Evolutionary conservation across 1,284 basidiomycete genomes (phyloP).

Genomic region (Ustilago hordei): DNA sequence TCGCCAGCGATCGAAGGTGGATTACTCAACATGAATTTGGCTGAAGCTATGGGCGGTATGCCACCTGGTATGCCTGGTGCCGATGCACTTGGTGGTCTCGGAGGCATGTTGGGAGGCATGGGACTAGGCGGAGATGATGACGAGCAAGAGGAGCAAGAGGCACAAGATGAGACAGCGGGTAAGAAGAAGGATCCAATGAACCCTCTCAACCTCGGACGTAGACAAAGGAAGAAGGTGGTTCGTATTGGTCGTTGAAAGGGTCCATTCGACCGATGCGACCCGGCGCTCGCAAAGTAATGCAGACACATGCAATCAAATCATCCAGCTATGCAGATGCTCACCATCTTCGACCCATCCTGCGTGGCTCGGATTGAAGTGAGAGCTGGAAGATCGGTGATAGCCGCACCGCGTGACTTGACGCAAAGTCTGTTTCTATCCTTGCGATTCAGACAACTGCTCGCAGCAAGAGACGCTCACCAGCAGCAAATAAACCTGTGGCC

Average conservation of each 20-base stretch:
- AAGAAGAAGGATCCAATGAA: conserved; percentile 53
- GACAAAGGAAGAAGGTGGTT: conserved; percentile 65
- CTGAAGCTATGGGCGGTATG: conserved; percentile 62
- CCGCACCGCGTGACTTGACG: too few relatives aligned
- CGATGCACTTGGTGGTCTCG: conserved; percentile 58
- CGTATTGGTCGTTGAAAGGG: conserved; percentile 58
- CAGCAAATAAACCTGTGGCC: not conserved
- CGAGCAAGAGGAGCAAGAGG: conserved; percentile 52
- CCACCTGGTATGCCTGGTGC: conserved; percentile 46
- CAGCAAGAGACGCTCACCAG: not conserved
- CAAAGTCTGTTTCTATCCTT: too few relatives aligned
- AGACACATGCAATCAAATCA: not conserved
- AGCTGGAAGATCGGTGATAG: too few relatives aligned
- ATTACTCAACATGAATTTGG: conserved; percentile 63
- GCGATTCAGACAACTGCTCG: too few relatives aligned
- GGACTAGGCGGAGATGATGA: conserved; percentile 65
- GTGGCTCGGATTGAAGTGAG: too few relatives aligned
- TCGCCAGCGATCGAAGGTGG: conserved; percentile 63
- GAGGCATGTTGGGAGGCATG: conserved; percentile 65
- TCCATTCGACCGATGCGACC: not conserved
- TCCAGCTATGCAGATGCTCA: not conserved
- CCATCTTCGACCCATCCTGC: too few relatives aligned
- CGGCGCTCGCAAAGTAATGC: not conserved
- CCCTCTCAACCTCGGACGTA: conserved; percentile 53
- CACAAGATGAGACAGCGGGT: conserved; percentile 30